A percentile compares a stretch with the other conserved stretches of the same genome.
These are phyloP conservation scores for Brettanomyces naardenensis DNA, from an alignment of 805 yeast genomes.

Conservation along the genomic window DNA sequence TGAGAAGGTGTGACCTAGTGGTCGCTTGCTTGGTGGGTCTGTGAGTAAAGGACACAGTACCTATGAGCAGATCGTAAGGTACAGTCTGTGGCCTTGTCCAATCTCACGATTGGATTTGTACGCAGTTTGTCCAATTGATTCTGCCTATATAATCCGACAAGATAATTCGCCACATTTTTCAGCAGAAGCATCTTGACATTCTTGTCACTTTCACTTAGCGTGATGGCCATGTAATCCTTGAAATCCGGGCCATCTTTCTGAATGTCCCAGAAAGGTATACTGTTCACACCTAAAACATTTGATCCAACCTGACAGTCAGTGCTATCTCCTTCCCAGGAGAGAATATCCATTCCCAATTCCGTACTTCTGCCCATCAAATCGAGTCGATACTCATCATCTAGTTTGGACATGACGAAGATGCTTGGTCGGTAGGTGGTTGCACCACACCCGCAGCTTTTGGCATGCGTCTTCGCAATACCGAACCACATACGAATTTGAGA, in stretches of 20 bases:
- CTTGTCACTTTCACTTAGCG: constrained; percentile 31
- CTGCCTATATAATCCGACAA: constrained; percentile 23
- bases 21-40: too few species aligned
- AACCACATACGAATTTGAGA: constrained; percentile 28
- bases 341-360: constrained; percentile 27
- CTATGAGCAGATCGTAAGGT: background rate
- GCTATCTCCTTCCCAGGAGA: constrained; percentile 21
- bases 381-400: constrained; percentile 14
- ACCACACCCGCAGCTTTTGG: constrained; percentile 35
- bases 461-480: constrained; percentile 35
- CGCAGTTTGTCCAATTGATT: constrained; percentile 8
- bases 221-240: constrained; percentile 32
- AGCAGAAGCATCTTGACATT: constrained; percentile 28
- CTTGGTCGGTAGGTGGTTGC: constrained; percentile 32
- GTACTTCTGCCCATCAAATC: constrained; percentile 15
- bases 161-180: constrained; percentile 30
- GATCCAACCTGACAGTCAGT: constrained; percentile 11
- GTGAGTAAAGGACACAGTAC: background rate
- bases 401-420: constrained; percentile 21
- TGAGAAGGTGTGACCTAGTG: too few species aligned
- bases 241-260: constrained; percentile 12
- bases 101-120: background rate
- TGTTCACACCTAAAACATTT: constrained; percentile 30
- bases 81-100: background rate
- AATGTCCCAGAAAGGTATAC: constrained; percentile 26